phyloP scores from a whole-genome alignment of 345 rosid species.

The Stellera chamaejasme region DNA sequence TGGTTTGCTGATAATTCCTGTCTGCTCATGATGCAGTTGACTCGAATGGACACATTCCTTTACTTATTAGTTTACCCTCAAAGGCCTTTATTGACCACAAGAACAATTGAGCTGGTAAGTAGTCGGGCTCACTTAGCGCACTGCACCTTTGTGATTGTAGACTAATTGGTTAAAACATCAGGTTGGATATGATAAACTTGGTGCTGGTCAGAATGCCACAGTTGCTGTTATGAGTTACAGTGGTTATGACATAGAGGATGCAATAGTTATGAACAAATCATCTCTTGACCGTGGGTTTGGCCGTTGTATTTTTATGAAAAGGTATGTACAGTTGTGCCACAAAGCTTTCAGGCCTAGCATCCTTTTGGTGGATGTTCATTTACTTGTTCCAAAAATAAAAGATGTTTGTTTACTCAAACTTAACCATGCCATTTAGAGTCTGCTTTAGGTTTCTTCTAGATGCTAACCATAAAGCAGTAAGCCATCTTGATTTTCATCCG shows the following conservation, averaged over 20 bases:
- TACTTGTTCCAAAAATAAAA: too few relatives aligned
- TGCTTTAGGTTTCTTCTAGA: slow-evolving; percentile 1
- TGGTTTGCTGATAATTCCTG: too few relatives aligned
- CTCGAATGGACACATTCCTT: slow-evolving; percentile 84
- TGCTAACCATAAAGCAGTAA: too few relatives aligned
- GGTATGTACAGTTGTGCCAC: slow-evolving; percentile 26
- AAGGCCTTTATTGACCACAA: slow-evolving; percentile 84
- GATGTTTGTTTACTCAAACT: too few relatives aligned
- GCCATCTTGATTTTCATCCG: slow-evolving; percentile 2
- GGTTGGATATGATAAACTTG: slow-evolving; percentile 95
- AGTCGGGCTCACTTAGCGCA: background rate
- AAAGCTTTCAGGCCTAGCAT: too few relatives aligned
- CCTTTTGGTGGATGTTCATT: too few relatives aligned
- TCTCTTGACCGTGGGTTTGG: slow-evolving; percentile 98
- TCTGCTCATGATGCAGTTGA: slow-evolving; percentile 32
- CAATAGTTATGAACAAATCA: slow-evolving; percentile 95
- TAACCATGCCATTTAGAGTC: too few relatives aligned
- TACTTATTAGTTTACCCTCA: slow-evolving; percentile 93
- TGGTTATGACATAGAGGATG: slow-evolving; percentile 98
- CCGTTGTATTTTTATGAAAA: slow-evolving; percentile 91
- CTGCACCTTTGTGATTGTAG: slow-evolving; percentile 6
- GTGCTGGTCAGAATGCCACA: slow-evolving; percentile 99
- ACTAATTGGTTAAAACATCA: slow-evolving; percentile 32
- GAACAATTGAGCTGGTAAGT: slow-evolving; percentile 89
- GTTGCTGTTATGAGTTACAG: slow-evolving; percentile 94